Conservation (phyloP, 257 asterid genomes). For the Plantago major region DNA sequence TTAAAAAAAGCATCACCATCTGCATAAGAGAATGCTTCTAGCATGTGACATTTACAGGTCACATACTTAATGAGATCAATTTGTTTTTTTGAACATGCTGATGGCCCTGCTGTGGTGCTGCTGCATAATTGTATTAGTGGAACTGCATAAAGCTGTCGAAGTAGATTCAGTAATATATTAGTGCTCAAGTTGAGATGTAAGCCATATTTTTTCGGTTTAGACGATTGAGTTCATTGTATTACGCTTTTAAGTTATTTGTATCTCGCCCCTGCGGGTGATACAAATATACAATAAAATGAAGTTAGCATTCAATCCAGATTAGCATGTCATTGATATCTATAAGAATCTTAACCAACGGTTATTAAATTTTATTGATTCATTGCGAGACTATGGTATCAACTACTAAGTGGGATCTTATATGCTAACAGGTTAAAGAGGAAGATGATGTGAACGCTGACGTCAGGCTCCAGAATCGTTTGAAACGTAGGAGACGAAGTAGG, state of each 20-base stretch:
- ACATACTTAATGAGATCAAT: not conserved
- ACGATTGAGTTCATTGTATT: not conserved
- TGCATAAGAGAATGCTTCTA: too few species aligned
- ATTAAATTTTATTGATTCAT: not conserved
- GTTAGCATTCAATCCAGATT: too few species aligned
- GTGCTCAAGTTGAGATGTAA: not conserved
- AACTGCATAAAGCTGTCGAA: not conserved
- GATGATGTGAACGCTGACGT: slow-evolving; percentile 66
- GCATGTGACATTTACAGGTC: not conserved
- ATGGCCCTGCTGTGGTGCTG: too few species aligned
- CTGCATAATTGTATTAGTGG: too few species aligned
- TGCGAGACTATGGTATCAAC: not conserved
- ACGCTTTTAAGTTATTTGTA: not conserved
- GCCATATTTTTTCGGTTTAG: not conserved
- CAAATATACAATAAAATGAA: too few species aligned
- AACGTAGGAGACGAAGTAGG: slow-evolving; percentile 53
- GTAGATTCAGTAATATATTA: not conserved
- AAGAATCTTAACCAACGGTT: not conserved
- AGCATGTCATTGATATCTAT: too few species aligned
- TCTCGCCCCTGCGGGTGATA: not conserved
- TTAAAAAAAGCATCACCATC: too few species aligned
- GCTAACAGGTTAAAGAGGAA: slow-evolving; percentile 88
- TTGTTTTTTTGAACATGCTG: too few species aligned
- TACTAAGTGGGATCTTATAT: slow-evolving; percentile 5
- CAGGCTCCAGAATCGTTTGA: slow-evolving; percentile 65